Conservation (phyloP, 139 green algal genomes). For the Chlorella sp. region DNA sequence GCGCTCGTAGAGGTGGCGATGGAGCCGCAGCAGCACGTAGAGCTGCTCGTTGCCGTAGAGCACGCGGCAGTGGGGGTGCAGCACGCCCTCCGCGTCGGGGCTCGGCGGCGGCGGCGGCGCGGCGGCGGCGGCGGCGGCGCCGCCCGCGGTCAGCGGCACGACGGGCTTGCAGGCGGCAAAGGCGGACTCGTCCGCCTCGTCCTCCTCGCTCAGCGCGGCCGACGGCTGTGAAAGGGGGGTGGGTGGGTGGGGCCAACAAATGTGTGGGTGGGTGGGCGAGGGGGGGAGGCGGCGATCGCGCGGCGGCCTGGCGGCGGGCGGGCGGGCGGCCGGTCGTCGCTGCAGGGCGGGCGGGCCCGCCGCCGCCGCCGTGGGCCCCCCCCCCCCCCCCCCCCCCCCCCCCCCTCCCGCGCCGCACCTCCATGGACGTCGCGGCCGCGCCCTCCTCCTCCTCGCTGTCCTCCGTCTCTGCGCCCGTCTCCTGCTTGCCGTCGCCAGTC, state of each 20-base stretch:
- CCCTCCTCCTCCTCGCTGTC: conserved; percentile 29
- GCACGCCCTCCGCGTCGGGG: background rate
- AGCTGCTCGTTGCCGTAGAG: conserved; percentile 93
- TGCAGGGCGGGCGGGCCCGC: background rate
- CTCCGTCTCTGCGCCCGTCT: conserved; percentile 27
- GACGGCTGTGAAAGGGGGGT: conserved; percentile 3
- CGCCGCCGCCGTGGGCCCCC: too few relatives aligned
- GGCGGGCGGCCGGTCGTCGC: background rate
- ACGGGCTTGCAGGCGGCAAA: conserved; percentile 33
- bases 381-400: background rate
- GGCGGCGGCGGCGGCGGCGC: background rate
- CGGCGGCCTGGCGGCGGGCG: background rate
- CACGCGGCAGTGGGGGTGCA: conserved; percentile 37
- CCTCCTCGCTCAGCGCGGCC: conserved; percentile 29
- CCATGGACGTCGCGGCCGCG: conserved; percentile 20
- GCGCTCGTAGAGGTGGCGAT: conserved; percentile 87
- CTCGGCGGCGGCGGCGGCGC: background rate
- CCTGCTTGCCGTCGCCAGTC: too few relatives aligned
- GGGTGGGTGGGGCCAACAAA: background rate
- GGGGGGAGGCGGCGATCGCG: background rate
- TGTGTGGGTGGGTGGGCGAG: background rate
- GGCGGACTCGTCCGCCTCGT: conserved; percentile 33
- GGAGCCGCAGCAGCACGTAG: conserved; percentile 91
- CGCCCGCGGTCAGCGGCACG: conserved; percentile 17
- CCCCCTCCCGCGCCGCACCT: conserved; percentile 27